Percentiles rank a stretch among this genome's conserved stretches.
phyloP scores from a whole-genome alignment of 2,329 filamentous ascomycete genomes.

The Sporothrix sp. region DNA sequence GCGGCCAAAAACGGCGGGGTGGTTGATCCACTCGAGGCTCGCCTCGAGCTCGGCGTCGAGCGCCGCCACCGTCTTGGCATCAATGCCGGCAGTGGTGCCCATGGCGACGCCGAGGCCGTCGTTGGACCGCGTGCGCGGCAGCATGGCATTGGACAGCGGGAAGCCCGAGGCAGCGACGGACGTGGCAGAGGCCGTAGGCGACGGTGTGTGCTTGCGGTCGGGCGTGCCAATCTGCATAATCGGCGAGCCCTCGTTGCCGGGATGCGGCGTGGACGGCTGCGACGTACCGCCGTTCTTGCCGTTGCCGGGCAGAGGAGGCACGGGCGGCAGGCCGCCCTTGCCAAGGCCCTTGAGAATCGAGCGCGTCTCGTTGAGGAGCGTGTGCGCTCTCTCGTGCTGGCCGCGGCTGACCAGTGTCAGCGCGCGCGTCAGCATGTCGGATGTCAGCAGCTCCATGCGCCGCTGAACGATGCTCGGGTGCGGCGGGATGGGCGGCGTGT shows the following conservation, averaged over 20 bases:
- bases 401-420: slow-evolving; percentile 82
- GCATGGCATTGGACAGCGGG: slow-evolving; percentile 28
- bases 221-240: slow-evolving; percentile 35
- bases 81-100: slow-evolving; percentile 57
- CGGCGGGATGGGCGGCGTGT: slow-evolving; percentile 75
- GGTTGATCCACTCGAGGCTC: slow-evolving; percentile 93
- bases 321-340: slow-evolving; percentile 85
- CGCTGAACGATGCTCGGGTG: slow-evolving; percentile 92
- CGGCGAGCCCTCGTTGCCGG: slow-evolving; percentile 35
- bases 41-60: slow-evolving; percentile 86
- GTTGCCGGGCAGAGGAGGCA: slow-evolving; percentile 52
- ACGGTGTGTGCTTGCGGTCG: slow-evolving; percentile 46
- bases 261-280: slow-evolving; percentile 40
- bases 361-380: slow-evolving; percentile 83
- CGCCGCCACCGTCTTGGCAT: slow-evolving; percentile 68
- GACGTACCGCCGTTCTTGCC: slow-evolving; percentile 31
- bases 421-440: slow-evolving; percentile 92
- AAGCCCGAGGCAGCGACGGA: slow-evolving; percentile 33
- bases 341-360: slow-evolving; percentile 93
- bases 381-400: slow-evolving; percentile 88
- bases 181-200: slow-evolving; percentile 40
- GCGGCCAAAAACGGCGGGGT: slow-evolving; percentile 86
- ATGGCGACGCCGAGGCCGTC: slow-evolving; percentile 48
- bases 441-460: slow-evolving; percentile 94
- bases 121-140: slow-evolving; percentile 44